Base-by-base conservation (phyloP, 345 rosid species). In the Corchorus capsularis region DNA sequence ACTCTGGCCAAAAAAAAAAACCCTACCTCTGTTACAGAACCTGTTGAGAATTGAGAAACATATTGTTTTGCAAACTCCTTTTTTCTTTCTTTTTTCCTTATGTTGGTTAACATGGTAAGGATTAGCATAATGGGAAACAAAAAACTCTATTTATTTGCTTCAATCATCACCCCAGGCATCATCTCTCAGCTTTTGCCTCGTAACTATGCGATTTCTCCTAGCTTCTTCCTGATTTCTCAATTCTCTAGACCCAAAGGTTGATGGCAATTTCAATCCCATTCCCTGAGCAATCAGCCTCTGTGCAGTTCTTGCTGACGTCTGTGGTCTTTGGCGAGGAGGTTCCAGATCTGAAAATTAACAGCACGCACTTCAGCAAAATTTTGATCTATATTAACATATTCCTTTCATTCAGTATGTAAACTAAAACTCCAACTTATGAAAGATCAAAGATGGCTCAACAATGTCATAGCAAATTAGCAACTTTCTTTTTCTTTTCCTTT, bases 291-390 rank as follows among this genome's bases (percentile, higher is more conserved):
- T 96, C 75, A 96, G 77, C 86, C 98, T 84, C 79, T 91, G 93
- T n/a, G 97, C 98, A 68, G 96, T 92, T 83, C 91, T 88, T 46
- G 95, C 92, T 62, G 99, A 96, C 67, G 98, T 96, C 70, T 88
- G 87, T 16, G 94, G 99, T 83, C 98, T 86, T 73, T 85, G 90
- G 41, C 92, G 82, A 20, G 99, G 98, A 22, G 98, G 98, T 76
- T 96, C 98, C 79, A 93, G 78, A 79, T 93, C 99, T 95, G 82
- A 77, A 70, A 72, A 55, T 37, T 6, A 71, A 79, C 1, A 54
- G 54, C 43, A 39, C 5, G 68, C 11, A 49, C 56, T 72, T 57
- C 64, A 57, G 55, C 54, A 20, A 34, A 52, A 49, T 43, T n/a
- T 67, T 67, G 0, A 65, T 65, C 69, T 41, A 8, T 41, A 8